phyloP scores from a whole-genome alignment of 2,329 filamentous ascomycete species.

The Alternaria burnsii region DNA sequence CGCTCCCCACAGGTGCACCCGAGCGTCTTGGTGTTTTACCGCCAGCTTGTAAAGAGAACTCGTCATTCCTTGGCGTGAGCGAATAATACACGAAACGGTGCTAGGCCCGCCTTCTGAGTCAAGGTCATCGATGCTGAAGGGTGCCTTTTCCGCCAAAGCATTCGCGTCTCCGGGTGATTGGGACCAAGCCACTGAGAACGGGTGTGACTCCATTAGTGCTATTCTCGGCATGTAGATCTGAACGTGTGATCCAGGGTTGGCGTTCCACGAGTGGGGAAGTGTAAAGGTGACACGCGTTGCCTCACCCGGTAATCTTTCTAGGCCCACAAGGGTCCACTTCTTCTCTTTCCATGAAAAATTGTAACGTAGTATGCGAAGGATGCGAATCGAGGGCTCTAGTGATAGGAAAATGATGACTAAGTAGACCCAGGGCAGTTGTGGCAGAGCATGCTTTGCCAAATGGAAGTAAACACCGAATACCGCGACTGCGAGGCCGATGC shows the following conservation, averaged over 20 bases:
- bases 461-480: constrained; percentile 72
- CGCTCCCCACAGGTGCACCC: constrained; percentile 70
- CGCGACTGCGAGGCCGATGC: constrained; percentile 65
- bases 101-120: constrained; percentile 54
- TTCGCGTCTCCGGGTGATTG: constrained; percentile 59
- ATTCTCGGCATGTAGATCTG: constrained; percentile 77
- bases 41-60: constrained; percentile 76
- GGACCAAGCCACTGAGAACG: constrained; percentile 79
- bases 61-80: constrained; percentile 85
- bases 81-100: constrained; percentile 73
- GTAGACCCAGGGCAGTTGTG: constrained; percentile 67
- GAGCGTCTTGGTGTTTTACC: constrained; percentile 55
- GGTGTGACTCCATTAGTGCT: constrained; percentile 74
- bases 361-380: constrained; percentile 67
- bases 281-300: constrained; percentile 74
- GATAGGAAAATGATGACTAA: constrained; percentile 68
- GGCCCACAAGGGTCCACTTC: constrained; percentile 58
- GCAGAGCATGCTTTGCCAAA: constrained; percentile 61
- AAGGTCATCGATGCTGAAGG: constrained; percentile 50
- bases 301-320: constrained; percentile 77
- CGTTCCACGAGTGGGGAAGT: constrained; percentile 74
- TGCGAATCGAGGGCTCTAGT: constrained; percentile 66
- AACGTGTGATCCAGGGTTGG: constrained; percentile 75
- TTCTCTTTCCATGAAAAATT: constrained; percentile 71
- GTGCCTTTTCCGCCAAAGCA: constrained; percentile 12